phyloP scores from a whole-genome alignment of 139 green algal genomes.

The Tetratostichococcus sp. region DNA sequence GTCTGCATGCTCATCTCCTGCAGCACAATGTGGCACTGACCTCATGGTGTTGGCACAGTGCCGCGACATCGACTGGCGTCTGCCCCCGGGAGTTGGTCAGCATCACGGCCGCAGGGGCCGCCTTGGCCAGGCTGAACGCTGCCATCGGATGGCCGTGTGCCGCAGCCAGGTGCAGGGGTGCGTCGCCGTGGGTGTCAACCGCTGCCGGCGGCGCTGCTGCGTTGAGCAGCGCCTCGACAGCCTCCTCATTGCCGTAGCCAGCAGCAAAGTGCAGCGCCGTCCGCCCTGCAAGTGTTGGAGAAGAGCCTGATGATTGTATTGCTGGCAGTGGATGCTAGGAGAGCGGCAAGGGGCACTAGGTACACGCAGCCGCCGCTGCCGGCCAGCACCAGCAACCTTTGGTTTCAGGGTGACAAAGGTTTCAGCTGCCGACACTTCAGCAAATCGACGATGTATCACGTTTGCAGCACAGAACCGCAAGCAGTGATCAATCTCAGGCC shows the following conservation, averaged over 20 bases:
- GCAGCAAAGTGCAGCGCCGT: slow-evolving; percentile 58
- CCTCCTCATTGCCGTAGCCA: slow-evolving; percentile 53
- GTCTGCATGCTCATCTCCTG: too few relatives aligned
- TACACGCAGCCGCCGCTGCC: too few relatives aligned
- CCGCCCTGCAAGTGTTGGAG: slow-evolving; percentile 26
- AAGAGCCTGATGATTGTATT: background rate
- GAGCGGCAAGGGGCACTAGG: too few relatives aligned
- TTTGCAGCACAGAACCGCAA: too few relatives aligned
- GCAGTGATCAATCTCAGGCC: too few relatives aligned
- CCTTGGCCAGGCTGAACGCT: slow-evolving; percentile 56
- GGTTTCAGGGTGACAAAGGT: too few relatives aligned
- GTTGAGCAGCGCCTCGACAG: slow-evolving; percentile 44
- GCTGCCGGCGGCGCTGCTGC: background rate
- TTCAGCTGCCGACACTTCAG: too few relatives aligned
- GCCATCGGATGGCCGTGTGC: slow-evolving; percentile 62
- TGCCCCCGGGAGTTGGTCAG: slow-evolving; percentile 35
- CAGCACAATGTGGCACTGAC: background rate
- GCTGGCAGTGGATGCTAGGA: too few relatives aligned
- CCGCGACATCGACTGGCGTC: slow-evolving; percentile 54
- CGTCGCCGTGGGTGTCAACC: slow-evolving; percentile 37
- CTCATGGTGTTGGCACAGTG: slow-evolving; percentile 45
- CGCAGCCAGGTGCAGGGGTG: slow-evolving; percentile 57
- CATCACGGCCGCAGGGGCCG: slow-evolving; percentile 36
- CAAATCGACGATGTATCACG: too few relatives aligned
- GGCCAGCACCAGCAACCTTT: too few relatives aligned